A percentile compares a stretch with the other conserved stretches of the same genome.
These are phyloP conservation scores for Monilinia fructigena DNA, from an alignment of 2,329 filamentous ascomycete genomes.

Conservation along the genomic window DNA sequence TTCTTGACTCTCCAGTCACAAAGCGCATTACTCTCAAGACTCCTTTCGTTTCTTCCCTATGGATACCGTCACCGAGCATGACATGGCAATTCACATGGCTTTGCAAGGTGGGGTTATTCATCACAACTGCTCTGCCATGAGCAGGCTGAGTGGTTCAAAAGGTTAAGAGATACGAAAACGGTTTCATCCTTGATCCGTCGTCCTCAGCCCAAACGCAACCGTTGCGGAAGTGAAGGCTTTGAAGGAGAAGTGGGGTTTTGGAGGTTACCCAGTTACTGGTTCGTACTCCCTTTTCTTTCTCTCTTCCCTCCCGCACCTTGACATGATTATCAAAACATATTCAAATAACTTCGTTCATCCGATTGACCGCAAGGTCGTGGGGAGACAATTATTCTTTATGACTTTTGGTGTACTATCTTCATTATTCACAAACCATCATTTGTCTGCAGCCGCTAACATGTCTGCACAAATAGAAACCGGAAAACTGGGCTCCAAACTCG, in stretches of 20 bases:
- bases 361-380: constrained; percentile 86
- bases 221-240: constrained; percentile 87
- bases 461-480: constrained; percentile 67
- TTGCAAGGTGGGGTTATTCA: constrained; percentile 95
- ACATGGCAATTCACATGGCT: constrained; percentile 98
- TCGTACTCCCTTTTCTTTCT: constrained; percentile 46
- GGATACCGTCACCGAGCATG: constrained; percentile 99
- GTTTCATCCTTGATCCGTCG: constrained; percentile 94
- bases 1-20: constrained; percentile 86
- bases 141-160: constrained; percentile 97
- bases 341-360: constrained; percentile 99
- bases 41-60: constrained; percentile 97
- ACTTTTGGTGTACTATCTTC: constrained; percentile 35
- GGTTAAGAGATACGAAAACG: constrained; percentile 99
- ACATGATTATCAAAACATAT: constrained; percentile 75
- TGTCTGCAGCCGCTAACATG: constrained; percentile 42
- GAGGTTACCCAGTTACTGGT: constrained; percentile 98
- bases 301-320: constrained; percentile 40
- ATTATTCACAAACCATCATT: constrained; percentile 3
- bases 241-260: constrained; percentile 98
- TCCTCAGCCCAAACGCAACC: constrained; percentile 82
- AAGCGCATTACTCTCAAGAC: constrained; percentile 96
- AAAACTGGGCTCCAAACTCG: constrained; percentile 88
- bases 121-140: constrained; percentile 98
- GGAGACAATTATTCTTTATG: constrained; percentile 63